Percentiles rank a stretch among this genome's conserved stretches.
Conservation (phyloP, 768 basidiomycete genomes). For the Amyloporia xantha region DNA sequence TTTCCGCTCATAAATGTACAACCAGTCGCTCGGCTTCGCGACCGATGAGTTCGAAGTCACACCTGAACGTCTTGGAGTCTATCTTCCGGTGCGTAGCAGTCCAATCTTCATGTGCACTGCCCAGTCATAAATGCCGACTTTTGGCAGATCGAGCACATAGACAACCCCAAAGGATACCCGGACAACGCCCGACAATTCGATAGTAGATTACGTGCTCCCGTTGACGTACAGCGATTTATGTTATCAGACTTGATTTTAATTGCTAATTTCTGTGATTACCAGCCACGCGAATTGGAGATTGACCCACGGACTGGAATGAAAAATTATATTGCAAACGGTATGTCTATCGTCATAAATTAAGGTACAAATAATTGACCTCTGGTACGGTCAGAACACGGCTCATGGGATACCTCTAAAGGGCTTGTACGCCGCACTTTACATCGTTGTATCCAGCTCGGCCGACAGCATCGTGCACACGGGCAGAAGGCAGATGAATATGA, state of each 20-base stretch:
- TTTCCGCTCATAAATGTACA: no score
- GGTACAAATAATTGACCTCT: neutral
- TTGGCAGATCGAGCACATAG: conserved; percentile 73
- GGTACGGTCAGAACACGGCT: conserved; percentile 43
- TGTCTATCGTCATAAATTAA: no score
- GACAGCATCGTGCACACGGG: conserved; percentile 51
- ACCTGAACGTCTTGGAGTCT: conserved; percentile 70
- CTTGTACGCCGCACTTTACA: conserved; percentile 69
- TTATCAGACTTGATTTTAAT: neutral
- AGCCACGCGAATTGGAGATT: conserved; percentile 79
- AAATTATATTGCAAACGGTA: conserved; percentile 87
- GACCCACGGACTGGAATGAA: conserved; percentile 89
- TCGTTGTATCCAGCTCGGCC: conserved; percentile 72
- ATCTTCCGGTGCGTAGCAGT: conserved; percentile 58
- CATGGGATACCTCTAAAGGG: conserved; percentile 87
- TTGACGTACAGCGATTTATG: conserved; percentile 62
- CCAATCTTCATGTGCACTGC: neutral
- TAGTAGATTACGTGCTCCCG: conserved; percentile 70
- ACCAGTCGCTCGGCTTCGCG: conserved; percentile 72
- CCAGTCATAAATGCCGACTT: neutral
- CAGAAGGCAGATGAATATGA: conserved; percentile 69
- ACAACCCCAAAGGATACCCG: conserved; percentile 89
- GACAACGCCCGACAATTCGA: conserved; percentile 80
- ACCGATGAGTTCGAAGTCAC: conserved; percentile 87
- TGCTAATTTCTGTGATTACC: neutral